Percentiles rank a stretch among this genome's conserved stretches.
These are phyloP conservation scores for Acer yangbiense DNA, from an alignment of 345 rosid genomes.

Conservation along the genomic window DNA sequence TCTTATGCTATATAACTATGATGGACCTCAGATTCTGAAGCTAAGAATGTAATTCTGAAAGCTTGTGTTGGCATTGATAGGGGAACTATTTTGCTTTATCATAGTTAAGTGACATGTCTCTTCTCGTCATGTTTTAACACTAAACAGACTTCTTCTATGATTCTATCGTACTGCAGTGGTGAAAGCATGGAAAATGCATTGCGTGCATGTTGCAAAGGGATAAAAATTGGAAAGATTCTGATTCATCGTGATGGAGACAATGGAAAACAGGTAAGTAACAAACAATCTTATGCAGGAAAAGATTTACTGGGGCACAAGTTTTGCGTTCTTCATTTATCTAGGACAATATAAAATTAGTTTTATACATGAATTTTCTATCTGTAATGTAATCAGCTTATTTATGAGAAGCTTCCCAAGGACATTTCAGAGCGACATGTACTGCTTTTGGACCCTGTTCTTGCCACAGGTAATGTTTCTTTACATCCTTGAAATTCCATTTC, in stretches of 20 bases:
- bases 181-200: constrained; percentile 99
- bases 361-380: constrained; percentile 10
- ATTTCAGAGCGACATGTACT: constrained; percentile 95
- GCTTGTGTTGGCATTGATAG: constrained; percentile 15
- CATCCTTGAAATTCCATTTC: background rate
- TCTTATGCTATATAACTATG: constrained; percentile 13
- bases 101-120: constrained; percentile 4
- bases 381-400: constrained; percentile 68
- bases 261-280: constrained; percentile 70
- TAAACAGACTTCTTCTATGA: constrained; percentile 14
- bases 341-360: background rate
- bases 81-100: constrained; percentile 4
- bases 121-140: constrained; percentile 13
- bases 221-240: constrained; percentile 95
- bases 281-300: background rate
- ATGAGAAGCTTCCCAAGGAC: constrained; percentile 97
- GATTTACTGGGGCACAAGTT: background rate
- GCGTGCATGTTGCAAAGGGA: constrained; percentile 98
- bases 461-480: constrained; percentile 60
- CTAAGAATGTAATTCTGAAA: constrained; percentile 10
- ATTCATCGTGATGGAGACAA: constrained; percentile 98
- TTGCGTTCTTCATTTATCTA: background rate
- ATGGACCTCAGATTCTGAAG: constrained; percentile 1
- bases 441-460: constrained; percentile 95
- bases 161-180: constrained; percentile 65